These are phyloP conservation scores for Oxytropis ochrocephala DNA, from an alignment of 306 rosid genomes.

Conservation along the genomic window DNA sequence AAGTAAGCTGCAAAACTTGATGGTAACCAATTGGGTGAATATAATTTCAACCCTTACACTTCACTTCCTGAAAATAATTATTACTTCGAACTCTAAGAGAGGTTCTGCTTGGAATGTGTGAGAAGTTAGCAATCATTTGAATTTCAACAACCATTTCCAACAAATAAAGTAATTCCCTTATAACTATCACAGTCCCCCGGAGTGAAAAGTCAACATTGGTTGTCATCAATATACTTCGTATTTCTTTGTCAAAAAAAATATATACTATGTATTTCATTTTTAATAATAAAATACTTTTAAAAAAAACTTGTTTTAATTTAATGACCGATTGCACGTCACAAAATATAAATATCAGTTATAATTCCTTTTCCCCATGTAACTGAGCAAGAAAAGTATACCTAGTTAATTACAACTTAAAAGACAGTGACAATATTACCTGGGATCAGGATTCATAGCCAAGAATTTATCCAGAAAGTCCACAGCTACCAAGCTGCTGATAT, in stretches of 20 bases:
- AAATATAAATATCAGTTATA: neutral
- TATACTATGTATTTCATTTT: neutral
- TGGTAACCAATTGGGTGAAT: neutral
- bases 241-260: no score
- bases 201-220: neutral
- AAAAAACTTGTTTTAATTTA: neutral
- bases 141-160: neutral
- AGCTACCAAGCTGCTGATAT: conserved; percentile 73
- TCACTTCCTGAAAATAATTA: neutral
- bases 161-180: neutral
- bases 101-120: neutral
- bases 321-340: neutral
- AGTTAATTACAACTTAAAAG: conserved; percentile 3
- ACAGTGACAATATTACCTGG: conserved; percentile 45
- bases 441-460: conserved; percentile 71
- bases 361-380: neutral
- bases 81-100: neutral
- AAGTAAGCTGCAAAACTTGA: neutral
- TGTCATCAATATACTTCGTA: neutral
- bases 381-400: neutral
- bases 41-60: neutral
- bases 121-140: neutral
- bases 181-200: neutral
- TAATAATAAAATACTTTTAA: neutral
- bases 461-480: conserved; percentile 71